Percentiles rank a stretch among this genome's conserved stretches.
Evolutionary conservation across 1,284 basidiomycete genomes (phyloP).

Genomic region (Sporisorium scitamineum): DNA sequence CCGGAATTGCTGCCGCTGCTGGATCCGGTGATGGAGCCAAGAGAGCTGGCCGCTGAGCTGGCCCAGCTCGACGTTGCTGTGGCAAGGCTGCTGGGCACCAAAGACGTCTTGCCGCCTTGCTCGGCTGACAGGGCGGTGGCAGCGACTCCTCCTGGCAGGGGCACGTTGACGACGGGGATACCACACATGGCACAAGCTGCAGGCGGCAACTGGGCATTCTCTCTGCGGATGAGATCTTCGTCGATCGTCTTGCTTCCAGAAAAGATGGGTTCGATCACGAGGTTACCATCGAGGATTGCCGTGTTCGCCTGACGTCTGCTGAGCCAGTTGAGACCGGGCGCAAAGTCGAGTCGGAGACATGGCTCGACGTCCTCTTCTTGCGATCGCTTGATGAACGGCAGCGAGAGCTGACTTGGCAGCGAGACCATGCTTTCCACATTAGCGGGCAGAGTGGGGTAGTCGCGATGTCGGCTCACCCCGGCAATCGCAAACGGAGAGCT

Average conservation of each 20-base stretch:
- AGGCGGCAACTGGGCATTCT: slow-evolving; percentile 58
- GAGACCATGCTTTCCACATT: slow-evolving; percentile 62
- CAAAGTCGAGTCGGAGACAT: slow-evolving; percentile 89
- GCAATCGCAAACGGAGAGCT: slow-evolving; percentile 57
- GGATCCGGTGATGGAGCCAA: slow-evolving; percentile 46
- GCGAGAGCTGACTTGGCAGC: slow-evolving; percentile 71
- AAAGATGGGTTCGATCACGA: slow-evolving; percentile 88
- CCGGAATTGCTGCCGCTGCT: slow-evolving; percentile 28
- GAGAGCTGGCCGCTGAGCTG: slow-evolving; percentile 47
- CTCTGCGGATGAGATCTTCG: slow-evolving; percentile 53
- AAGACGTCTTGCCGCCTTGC: slow-evolving; percentile 39
- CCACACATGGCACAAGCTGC: slow-evolving; percentile 66
- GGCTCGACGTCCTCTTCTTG: slow-evolving; percentile 92
- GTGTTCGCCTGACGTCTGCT: slow-evolving; percentile 85
- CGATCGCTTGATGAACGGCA: slow-evolving; percentile 86
- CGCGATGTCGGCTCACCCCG: slow-evolving; percentile 78
- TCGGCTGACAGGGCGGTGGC: slow-evolving; percentile 38
- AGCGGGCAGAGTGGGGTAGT: slow-evolving; percentile 72
- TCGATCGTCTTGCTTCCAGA: slow-evolving; percentile 68
- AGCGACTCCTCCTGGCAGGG: slow-evolving; percentile 48
- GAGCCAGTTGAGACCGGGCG: slow-evolving; percentile 92
- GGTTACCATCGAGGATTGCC: slow-evolving; percentile 87
- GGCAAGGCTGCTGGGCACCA: slow-evolving; percentile 45
- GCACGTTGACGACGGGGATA: slow-evolving; percentile 61
- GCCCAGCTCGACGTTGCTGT: slow-evolving; percentile 51